phyloP scores from a whole-genome alignment of 768 basidiomycete species.

The Agrocybe pediades region DNA sequence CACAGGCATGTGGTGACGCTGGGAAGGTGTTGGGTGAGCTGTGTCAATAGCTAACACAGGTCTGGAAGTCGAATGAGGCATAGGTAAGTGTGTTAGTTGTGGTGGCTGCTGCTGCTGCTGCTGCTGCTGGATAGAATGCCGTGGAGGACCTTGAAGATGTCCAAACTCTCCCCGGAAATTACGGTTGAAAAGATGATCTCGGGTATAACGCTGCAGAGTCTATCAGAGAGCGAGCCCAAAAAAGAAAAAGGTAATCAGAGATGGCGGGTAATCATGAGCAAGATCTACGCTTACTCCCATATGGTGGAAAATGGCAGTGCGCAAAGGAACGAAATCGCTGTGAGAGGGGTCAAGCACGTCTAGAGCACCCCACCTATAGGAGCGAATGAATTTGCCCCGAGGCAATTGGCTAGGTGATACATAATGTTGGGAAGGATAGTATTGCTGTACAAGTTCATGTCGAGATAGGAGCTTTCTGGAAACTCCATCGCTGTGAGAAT shows the following conservation, averaged over 20 bases:
- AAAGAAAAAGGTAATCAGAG: slow-evolving; percentile 17
- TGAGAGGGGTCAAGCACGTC: slow-evolving; percentile 80
- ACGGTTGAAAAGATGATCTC: slow-evolving; percentile 80
- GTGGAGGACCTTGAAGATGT: slow-evolving; percentile 48
- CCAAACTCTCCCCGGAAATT: slow-evolving; percentile 69
- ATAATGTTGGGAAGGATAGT: slow-evolving; percentile 59
- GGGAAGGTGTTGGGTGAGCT: slow-evolving; percentile 23
- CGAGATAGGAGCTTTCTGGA: slow-evolving; percentile 56
- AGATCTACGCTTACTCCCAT: slow-evolving; percentile 70
- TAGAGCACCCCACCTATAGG: slow-evolving; percentile 83
- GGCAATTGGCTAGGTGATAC: slow-evolving; percentile 45
- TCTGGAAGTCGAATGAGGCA: slow-evolving; percentile 27
- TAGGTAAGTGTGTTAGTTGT: slow-evolving; percentile 46
- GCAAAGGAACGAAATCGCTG: slow-evolving; percentile 78
- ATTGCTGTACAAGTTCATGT: slow-evolving; percentile 73
- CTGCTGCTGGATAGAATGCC: slow-evolving; percentile 48
- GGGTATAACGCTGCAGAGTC: slow-evolving; percentile 85
- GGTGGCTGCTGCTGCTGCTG: no score
- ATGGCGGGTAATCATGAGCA: slow-evolving; percentile 1
- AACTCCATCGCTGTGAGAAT: slow-evolving; percentile 84
- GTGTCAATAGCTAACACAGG: slow-evolving; percentile 37
- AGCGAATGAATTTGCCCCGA: slow-evolving; percentile 67
- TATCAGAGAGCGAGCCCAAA: slow-evolving; percentile 30
- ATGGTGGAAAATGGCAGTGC: slow-evolving; percentile 82
- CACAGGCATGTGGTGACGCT: slow-evolving; percentile 24